A percentile compares a stretch with the other conserved stretches of the same genome.
These are phyloP conservation scores for Lachnellula subtilissima DNA, from an alignment of 2,329 filamentous ascomycete species.

Conservation along the genomic window DNA sequence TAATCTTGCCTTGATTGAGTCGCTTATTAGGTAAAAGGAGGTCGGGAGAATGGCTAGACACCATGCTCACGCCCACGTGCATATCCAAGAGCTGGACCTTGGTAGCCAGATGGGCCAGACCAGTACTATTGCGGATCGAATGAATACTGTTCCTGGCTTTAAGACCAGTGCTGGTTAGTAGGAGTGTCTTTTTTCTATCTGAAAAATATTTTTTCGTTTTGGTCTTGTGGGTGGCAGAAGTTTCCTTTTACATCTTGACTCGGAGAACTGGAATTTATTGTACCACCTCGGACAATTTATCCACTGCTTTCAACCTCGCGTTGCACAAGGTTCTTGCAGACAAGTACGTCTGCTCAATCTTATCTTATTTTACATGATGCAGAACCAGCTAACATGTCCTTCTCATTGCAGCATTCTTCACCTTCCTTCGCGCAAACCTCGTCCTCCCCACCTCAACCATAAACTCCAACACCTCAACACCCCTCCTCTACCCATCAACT, in stretches of 20 bases:
- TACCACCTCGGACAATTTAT: no score
- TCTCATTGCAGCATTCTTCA: conserved; percentile 64
- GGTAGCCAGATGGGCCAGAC: conserved; percentile 36
- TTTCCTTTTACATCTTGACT: not conserved
- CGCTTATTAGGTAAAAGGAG: not conserved
- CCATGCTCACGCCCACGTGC: conserved; percentile 17
- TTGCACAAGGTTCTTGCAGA: no score
- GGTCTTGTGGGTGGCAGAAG: not conserved
- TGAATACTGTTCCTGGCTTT: conserved; percentile 52
- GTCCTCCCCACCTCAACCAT: conserved; percentile 51
- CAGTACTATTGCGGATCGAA: conserved; percentile 45
- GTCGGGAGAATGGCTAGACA: not conserved
- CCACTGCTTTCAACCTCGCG: no score
- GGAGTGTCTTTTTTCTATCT: conserved; percentile 13
- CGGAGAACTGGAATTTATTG: no score
- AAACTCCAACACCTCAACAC: conserved; percentile 58
- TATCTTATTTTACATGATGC: no score
- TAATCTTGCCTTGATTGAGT: not conserved
- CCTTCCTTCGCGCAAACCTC: conserved; percentile 75
- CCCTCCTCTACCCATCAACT: conserved; percentile 53
- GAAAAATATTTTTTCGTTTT: conserved; percentile 7
- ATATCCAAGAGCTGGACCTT: conserved; percentile 39
- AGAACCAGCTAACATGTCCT: not conserved
- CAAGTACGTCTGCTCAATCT: no score
- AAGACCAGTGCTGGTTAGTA: conserved; percentile 57